phyloP scores from a whole-genome alignment of 345 rosid genomes.

The Durio zibethinus region DNA sequence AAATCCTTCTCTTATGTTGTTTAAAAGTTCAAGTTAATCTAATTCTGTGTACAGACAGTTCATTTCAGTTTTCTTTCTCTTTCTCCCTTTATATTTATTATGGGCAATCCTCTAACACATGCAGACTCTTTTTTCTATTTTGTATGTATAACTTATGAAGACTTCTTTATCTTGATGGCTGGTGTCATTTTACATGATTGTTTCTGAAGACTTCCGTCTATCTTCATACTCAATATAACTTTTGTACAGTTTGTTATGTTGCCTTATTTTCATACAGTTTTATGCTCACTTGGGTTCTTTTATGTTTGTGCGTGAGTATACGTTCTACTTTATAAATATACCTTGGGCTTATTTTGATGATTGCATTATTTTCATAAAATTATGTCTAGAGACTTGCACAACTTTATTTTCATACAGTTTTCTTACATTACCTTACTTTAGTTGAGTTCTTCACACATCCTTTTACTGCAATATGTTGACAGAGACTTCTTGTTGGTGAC shows the following conservation, averaged over 20 bases:
- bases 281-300: neutral
- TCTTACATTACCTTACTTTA: neutral
- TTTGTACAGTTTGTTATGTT: neutral
- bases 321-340: neutral
- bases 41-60: neutral
- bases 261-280: neutral
- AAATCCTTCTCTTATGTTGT: neutral
- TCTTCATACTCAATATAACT: neutral
- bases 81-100: neutral
- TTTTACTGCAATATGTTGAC: constrained; percentile 18
- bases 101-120: neutral
- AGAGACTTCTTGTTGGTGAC: constrained; percentile 61
- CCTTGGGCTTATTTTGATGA: neutral
- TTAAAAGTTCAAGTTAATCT: neutral
- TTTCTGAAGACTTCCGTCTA: neutral
- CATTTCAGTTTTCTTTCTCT: neutral
- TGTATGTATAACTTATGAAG: neutral
- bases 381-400: neutral
- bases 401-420: neutral
- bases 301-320: neutral
- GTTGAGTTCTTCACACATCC: neutral
- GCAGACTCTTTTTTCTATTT: neutral
- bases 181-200: neutral
- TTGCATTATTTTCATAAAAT: neutral
- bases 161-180: constrained; percentile 4